Conservation (phyloP, 139 green algal genomes). For the Bryopsis sp. region DNA sequence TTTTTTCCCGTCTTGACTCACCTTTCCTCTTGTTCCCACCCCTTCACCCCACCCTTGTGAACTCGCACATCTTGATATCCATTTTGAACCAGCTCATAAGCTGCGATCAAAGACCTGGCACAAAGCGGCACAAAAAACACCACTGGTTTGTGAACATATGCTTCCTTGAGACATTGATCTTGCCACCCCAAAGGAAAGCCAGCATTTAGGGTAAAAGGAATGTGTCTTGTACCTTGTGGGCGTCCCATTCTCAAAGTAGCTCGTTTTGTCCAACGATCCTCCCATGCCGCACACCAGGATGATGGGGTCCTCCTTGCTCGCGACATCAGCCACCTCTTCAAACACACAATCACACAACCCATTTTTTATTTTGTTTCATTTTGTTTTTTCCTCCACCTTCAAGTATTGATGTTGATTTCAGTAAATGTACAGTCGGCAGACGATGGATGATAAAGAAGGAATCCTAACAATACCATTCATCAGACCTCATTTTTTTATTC, state of each 20-base stretch:
- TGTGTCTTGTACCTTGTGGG: not conserved
- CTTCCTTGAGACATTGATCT: too few species aligned
- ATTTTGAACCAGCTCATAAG: not conserved
- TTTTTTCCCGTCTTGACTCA: too few species aligned
- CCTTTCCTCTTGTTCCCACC: slow-evolving; percentile 4
- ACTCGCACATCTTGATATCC: not conserved
- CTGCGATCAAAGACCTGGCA: slow-evolving; percentile 2
- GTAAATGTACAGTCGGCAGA: too few species aligned
- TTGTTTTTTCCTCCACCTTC: too few species aligned
- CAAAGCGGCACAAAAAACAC: too few species aligned
- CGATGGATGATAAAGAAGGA: too few species aligned
- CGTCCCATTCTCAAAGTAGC: not conserved
- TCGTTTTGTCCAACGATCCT: not conserved
- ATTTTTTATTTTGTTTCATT: too few species aligned
- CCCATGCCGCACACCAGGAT: not conserved
- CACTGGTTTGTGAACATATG: too few species aligned
- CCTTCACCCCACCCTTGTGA: not conserved
- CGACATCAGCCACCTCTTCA: not conserved
- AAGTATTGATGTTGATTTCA: too few species aligned
- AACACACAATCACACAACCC: not conserved
- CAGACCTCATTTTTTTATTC: too few species aligned
- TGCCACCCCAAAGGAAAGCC: not conserved
- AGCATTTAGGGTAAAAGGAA: not conserved
- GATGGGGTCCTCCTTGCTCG: not conserved
- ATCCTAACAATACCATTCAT: too few species aligned